A percentile compares a stretch with the other conserved stretches of the same genome.
Conservation (phyloP, 2,329 filamentous ascomycete species). For the Phialemoniopsis sp. region DNA sequence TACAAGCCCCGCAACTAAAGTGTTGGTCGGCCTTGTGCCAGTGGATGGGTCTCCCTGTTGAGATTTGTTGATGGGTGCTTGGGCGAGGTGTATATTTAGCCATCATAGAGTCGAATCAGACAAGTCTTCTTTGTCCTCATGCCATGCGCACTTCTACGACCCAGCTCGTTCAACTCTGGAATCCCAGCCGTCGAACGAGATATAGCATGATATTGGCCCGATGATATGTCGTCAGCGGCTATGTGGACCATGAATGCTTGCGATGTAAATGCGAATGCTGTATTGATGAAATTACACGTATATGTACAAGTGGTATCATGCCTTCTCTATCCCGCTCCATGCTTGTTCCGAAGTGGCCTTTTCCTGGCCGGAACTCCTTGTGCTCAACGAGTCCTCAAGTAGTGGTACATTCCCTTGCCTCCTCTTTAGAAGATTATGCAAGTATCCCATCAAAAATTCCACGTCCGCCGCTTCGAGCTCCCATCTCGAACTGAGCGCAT, state of each 20-base stretch:
- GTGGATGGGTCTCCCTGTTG: not conserved
- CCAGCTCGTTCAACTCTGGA: too few relatives aligned
- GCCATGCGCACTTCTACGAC: too few relatives aligned
- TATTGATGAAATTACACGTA: not conserved
- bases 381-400: conserved; percentile 7
- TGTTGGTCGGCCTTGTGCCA: too few relatives aligned
- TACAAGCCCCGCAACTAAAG: conserved; percentile 27
- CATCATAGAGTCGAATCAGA: not conserved
- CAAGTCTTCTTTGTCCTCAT: not conserved
- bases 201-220: too few relatives aligned
- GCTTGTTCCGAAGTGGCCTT: not conserved
- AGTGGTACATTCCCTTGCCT: conserved; percentile 9
- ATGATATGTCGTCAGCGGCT: too few relatives aligned
- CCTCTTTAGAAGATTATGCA: conserved; percentile 33
- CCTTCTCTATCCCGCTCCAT: too few relatives aligned
- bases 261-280: not conserved
- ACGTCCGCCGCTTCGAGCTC: conserved; percentile 31
- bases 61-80: not conserved
- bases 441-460: conserved; percentile 41
- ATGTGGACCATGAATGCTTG: too few relatives aligned
- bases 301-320: conserved; percentile 10
- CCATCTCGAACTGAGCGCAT: conserved; percentile 43
- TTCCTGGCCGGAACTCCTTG: not conserved
- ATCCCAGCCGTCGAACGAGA: too few relatives aligned
- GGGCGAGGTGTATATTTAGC: not conserved